Evolutionary conservation across 2,329 filamentous ascomycete species (phyloP), one percentile per base, ranked within the genome.

Genomic region (Aspergillus sergii): DNA sequence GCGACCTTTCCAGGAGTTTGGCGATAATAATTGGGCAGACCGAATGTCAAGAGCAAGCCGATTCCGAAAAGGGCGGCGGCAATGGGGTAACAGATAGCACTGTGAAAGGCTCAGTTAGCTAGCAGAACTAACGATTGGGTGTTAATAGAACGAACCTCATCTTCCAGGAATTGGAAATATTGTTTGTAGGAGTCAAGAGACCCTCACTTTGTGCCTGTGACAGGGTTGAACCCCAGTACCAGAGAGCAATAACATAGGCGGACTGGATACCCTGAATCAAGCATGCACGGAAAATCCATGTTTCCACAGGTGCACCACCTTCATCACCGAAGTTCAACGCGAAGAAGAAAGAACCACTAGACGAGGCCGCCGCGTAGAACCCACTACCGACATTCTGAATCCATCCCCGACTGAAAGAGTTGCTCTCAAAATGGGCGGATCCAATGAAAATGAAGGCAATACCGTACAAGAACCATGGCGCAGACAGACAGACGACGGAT

Each of bases 201-300:
- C 82, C 83, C 21, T 76, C 78, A 21, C 78, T 72, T 10, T 79
- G 80, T 1, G 78, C 72, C 60, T 78, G 78, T 11, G 83, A 82
- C 55, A 88, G 78, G 63, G 83, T 80, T 9, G 83, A 82, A 36
- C 88, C 88, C 88, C 88, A 90, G 72, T 86, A 89, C 88, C 88
- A 91, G 19, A 91, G 81, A 9, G 82, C 85, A 26, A 87, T 84
- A 56, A 89, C 82, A 73, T 90, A 91, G 65, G 88, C 79, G 70
- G 90, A 88, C 70, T 90, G 88, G 8, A 86, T 88, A 51, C 88
- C 88, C 72, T 90, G 87, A 57, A 91, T 88, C 11, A 87, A 74
- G 69, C 87, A 88, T 16, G 88, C 88, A 62, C 88, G 84, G 77
- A 87, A 88, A n/a, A 88, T 86, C 88, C 88, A 90, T 45, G 85